Evolutionary conservation across 2,329 filamentous ascomycete genomes (phyloP).

Genomic region (Sarocladium kiliense): DNA sequence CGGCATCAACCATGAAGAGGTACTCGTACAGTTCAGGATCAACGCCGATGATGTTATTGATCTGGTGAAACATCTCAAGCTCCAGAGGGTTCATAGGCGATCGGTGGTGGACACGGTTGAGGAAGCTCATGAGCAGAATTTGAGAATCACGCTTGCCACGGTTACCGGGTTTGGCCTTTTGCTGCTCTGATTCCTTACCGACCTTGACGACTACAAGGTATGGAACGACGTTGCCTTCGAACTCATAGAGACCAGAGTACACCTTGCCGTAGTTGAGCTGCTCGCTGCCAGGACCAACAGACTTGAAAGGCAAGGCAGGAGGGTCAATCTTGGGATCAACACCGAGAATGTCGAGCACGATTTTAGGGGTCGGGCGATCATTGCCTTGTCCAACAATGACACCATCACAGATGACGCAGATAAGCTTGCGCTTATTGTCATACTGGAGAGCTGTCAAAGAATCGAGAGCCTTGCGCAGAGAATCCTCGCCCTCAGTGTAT

Average conservation of each 20-base stretch:
- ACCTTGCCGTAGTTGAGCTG: constrained; percentile 98
- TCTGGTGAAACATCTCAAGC: constrained; percentile 97
- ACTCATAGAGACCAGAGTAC: constrained; percentile 96
- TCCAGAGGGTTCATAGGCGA: constrained; percentile 93
- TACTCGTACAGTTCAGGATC: constrained; percentile 98
- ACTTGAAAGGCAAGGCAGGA: constrained; percentile 89
- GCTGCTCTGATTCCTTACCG: constrained; percentile 92
- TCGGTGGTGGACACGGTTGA: constrained; percentile 95
- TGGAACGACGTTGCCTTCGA: constrained; percentile 93
- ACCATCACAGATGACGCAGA: constrained; percentile 94
- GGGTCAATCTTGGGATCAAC: constrained; percentile 97
- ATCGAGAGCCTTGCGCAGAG: constrained; percentile 85
- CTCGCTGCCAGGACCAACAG: constrained; percentile 79
- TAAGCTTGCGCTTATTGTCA: constrained; percentile 96
- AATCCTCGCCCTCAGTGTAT: constrained; percentile 97
- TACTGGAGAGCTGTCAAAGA: constrained; percentile 92
- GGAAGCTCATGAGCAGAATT: constrained; percentile 91
- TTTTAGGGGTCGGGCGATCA: constrained; percentile 93
- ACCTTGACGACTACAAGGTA: constrained; percentile 96
- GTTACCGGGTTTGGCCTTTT: constrained; percentile 89
- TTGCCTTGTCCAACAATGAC: constrained; percentile 96
- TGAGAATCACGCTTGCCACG: constrained; percentile 98
- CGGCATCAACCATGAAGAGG: constrained; percentile 93
- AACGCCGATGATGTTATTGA: constrained; percentile 98
- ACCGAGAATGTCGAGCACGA: constrained; percentile 93